These are phyloP conservation scores for Pseudofabraea citricarpa DNA, from an alignment of 2,329 filamentous ascomycete species.

Conservation along the genomic window DNA sequence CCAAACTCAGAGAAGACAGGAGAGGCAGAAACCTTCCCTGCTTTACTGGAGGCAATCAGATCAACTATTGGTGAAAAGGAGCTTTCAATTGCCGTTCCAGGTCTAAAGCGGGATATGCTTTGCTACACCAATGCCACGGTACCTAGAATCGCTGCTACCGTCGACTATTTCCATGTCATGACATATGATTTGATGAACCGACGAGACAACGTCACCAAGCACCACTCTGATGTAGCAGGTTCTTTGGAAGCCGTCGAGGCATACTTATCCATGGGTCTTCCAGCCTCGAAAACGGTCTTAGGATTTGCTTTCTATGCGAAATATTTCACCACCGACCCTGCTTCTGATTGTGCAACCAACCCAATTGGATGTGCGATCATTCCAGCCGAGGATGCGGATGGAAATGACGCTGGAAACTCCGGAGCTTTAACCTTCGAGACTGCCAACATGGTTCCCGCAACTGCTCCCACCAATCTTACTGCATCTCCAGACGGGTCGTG, in stretches of 20 bases:
- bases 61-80: background rate
- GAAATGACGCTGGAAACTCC: background rate
- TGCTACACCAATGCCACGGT: slow-evolving; percentile 1
- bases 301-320: slow-evolving; percentile 62
- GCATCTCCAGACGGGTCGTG: background rate
- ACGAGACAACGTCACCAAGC: slow-evolving; percentile 55
- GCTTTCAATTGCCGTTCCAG: slow-evolving; percentile 1
- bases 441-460: slow-evolving; percentile 33
- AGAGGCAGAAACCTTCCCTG: background rate
- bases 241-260: slow-evolving; percentile 49
- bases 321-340: slow-evolving; percentile 30
- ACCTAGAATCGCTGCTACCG: background rate
- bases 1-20: slow-evolving; percentile 1
- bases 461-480: background rate
- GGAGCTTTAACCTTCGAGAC: slow-evolving; percentile 1
- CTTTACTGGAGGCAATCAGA: slow-evolving; percentile 1
- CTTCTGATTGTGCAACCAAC: background rate
- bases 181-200: slow-evolving; percentile 65
- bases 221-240: slow-evolving; percentile 54
- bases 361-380: background rate
- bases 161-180: slow-evolving; percentile 34
- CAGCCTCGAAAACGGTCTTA: slow-evolving; percentile 48
- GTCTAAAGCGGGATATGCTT: background rate
- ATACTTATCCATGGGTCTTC: slow-evolving; percentile 51
- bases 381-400: background rate